Evolutionary conservation across 2,329 filamentous ascomycete species (phyloP).

Genomic region (Paraphoma chrysanthemicola): DNA sequence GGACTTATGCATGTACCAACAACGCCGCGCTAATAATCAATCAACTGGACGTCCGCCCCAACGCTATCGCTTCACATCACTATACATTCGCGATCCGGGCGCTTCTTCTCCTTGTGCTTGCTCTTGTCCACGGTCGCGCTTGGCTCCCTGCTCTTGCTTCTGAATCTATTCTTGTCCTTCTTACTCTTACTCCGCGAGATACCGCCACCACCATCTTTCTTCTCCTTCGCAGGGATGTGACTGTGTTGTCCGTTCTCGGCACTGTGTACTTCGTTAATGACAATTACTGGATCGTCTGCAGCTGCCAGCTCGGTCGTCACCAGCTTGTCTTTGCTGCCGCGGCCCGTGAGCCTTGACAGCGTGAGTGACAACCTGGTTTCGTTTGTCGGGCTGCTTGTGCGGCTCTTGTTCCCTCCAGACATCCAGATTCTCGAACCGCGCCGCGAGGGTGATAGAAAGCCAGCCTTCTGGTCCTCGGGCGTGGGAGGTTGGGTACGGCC

Average conservation of each 20-base stretch:
- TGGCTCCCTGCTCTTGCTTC: slow-evolving; percentile 51
- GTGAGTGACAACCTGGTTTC: slow-evolving; percentile 52
- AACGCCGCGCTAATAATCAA: slow-evolving; percentile 34
- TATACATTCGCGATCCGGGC: slow-evolving; percentile 53
- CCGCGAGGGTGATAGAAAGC: slow-evolving; percentile 42
- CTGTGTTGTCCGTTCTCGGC: slow-evolving; percentile 18
- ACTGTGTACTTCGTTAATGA: slow-evolving; percentile 29
- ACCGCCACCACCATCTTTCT: slow-evolving; percentile 23
- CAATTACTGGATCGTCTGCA: slow-evolving; percentile 36
- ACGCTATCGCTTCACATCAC: slow-evolving; percentile 49
- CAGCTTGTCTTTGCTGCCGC: slow-evolving; percentile 53
- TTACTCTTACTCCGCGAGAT: slow-evolving; percentile 38
- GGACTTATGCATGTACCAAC: slow-evolving; percentile 9
- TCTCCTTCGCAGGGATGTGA: slow-evolving; percentile 28
- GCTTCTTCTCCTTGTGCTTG: slow-evolving; percentile 34
- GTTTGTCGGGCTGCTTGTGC: slow-evolving; percentile 51
- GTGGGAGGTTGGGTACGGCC: slow-evolving; percentile 49
- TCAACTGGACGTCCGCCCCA: neutral
- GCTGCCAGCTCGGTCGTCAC: slow-evolving; percentile 22
- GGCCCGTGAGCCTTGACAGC: slow-evolving; percentile 47
- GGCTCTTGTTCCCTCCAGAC: slow-evolving; percentile 46
- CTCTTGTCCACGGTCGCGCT: slow-evolving; percentile 37
- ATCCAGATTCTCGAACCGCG: slow-evolving; percentile 39
- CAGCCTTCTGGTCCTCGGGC: slow-evolving; percentile 51
- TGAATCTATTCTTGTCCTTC: slow-evolving; percentile 43